Evolutionary conservation across 2,329 filamentous ascomycete genomes (phyloP).

Genomic region (Coniella lustricola): DNA sequence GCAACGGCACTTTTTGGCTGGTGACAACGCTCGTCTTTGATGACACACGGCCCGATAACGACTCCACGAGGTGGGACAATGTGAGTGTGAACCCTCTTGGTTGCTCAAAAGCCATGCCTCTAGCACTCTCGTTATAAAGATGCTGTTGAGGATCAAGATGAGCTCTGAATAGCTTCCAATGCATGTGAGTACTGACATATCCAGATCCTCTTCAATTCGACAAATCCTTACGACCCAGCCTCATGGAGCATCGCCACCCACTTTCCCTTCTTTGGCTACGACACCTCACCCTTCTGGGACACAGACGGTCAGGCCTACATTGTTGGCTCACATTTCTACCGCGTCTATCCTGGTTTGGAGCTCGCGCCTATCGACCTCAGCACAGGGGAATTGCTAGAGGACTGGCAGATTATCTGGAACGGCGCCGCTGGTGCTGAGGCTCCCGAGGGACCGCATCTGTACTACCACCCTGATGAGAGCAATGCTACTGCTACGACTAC

Average conservation of each 20-base stretch:
- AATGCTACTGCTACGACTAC: no score
- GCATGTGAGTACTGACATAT: no score
- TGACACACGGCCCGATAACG: constrained; percentile 26
- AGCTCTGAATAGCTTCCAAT: no score
- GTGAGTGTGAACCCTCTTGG: no score
- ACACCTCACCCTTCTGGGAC: constrained; percentile 50
- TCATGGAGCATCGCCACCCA: constrained; percentile 42
- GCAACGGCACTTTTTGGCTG: constrained; percentile 25
- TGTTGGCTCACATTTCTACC: constrained; percentile 32
- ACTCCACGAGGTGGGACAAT: constrained; percentile 32
- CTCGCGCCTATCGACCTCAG: constrained; percentile 32
- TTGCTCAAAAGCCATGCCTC: no score
- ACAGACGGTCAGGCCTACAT: constrained; percentile 48
- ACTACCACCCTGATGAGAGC: constrained; percentile 26
- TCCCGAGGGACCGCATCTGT: constrained; percentile 49
- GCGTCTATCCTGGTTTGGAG: constrained; percentile 33
- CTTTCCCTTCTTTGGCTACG: constrained; percentile 44
- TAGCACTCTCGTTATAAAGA: no score
- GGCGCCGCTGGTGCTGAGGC: constrained; percentile 37
- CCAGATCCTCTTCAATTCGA: constrained; percentile 37
- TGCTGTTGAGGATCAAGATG: no score
- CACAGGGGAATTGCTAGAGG: constrained; percentile 30
- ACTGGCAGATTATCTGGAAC: constrained; percentile 38
- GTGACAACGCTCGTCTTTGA: constrained; percentile 28
- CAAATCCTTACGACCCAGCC: constrained; percentile 32